A percentile compares a stretch with the other conserved stretches of the same genome.
Evolutionary conservation across 2,329 filamentous ascomycete genomes (phyloP).

Genomic region (Phaeophleospora eucalypticola): DNA sequence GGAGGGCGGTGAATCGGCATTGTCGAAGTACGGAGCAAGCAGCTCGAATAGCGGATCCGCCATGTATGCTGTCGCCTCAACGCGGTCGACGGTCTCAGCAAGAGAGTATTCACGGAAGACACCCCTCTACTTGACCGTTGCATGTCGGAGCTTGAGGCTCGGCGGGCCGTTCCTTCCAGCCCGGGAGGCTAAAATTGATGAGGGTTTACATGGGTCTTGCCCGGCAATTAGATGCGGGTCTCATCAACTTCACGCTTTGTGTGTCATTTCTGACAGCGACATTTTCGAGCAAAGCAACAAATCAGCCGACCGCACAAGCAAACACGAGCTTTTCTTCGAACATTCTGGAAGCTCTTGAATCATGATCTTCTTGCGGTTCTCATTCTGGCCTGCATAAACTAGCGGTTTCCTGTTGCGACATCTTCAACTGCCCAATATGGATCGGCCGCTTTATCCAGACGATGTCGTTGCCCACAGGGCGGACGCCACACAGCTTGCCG

Average conservation of each 20-base stretch:
- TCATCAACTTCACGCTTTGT: background rate
- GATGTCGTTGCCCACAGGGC: constrained; percentile 26
- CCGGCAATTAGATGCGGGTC: background rate
- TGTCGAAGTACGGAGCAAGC: constrained; percentile 58
- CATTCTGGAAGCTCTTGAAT: background rate
- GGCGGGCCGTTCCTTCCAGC: background rate
- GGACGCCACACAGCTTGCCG: constrained; percentile 33
- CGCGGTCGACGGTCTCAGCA: too few relatives aligned
- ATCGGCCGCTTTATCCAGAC: constrained; percentile 21
- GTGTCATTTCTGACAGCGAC: background rate
- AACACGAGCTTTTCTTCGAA: background rate
- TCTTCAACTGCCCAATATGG: constrained; percentile 13
- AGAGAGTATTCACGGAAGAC: too few relatives aligned
- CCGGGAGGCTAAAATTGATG: background rate
- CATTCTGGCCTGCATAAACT: too few relatives aligned
- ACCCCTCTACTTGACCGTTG: too few relatives aligned
- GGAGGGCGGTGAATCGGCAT: constrained; percentile 34
- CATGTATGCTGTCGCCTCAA: constrained; percentile 6
- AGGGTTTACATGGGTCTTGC: background rate
- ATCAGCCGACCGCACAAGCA: background rate
- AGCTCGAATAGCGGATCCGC: constrained; percentile 70
- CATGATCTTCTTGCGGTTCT: background rate
- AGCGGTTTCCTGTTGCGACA: background rate
- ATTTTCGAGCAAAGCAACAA: background rate
- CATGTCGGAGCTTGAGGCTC: too few relatives aligned